Evolutionary conservation across 768 basidiomycete genomes (phyloP).

Genomic region (Albatrellus ellisii): DNA sequence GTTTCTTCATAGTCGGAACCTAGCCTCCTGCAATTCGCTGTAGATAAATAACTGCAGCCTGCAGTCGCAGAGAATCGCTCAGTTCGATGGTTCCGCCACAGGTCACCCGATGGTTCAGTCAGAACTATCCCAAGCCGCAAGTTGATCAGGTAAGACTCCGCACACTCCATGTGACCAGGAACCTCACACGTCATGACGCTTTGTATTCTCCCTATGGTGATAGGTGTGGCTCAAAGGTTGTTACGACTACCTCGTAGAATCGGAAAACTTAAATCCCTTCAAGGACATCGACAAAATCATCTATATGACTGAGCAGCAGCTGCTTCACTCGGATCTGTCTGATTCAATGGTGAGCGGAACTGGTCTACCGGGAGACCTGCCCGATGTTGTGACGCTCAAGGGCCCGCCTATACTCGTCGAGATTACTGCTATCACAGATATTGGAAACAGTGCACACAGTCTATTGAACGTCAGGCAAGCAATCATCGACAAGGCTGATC

Average conservation of each 20-base stretch:
- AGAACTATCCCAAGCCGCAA: conserved; percentile 43
- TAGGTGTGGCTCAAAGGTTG: conserved; percentile 74
- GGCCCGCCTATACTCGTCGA: conserved; percentile 59
- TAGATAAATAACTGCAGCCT: background rate
- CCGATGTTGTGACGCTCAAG: conserved; percentile 20
- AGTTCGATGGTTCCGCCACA: conserved; percentile 18
- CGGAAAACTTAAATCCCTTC: conserved; percentile 32
- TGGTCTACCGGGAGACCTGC: conserved; percentile 42
- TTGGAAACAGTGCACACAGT: conserved; percentile 72
- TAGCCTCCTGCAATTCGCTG: no score
- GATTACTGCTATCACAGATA: conserved; percentile 66
- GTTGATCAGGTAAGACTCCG: conserved; percentile 44
- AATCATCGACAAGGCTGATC: conserved; percentile 43
- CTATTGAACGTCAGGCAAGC: conserved; percentile 58
- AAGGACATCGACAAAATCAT: conserved; percentile 39
- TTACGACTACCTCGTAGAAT: conserved; percentile 44
- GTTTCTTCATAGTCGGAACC: no score
- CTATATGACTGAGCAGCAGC: conserved; percentile 44
- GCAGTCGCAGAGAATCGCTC: background rate
- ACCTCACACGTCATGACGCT: background rate
- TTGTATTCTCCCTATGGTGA: background rate
- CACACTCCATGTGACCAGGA: background rate
- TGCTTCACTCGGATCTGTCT: conserved; percentile 55
- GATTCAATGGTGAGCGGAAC: conserved; percentile 65
- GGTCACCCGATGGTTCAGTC: conserved; percentile 40